Base-by-base conservation (phyloP, 352 stramenopile species). In the Pythium plurisporium region DNA sequence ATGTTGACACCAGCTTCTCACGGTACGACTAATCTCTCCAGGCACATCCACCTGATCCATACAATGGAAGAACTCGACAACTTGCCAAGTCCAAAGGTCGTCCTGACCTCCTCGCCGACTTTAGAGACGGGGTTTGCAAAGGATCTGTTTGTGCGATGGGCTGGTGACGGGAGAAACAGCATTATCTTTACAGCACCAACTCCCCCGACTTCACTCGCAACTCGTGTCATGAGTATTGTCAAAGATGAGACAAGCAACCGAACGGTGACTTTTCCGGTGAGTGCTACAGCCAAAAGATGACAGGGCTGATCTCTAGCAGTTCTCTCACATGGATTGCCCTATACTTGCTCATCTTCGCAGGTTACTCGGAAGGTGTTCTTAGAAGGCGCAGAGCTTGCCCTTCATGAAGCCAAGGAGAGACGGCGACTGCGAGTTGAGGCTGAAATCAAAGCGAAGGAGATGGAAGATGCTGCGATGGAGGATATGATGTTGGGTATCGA, bases 401-500 rank as follows among this genome's bases (percentile, higher is more conserved):
- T 93, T 2, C 68, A 91, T 51, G 86, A 95, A 63, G 86, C 87
- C 25, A 95, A 95, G 61, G 86, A 95, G 51, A 73, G 86, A 8
- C 87, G 89, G 48, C 71, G 84, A 14, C 71, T 94, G 49, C 85
- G 84, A 4, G 76, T 89, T 7, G 86, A 95, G 50, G 86, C 84
- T 9, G 86, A 95, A 61, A 82, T 86, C 68, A 94, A 93, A 47
- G 86, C 86, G 7, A 93, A 94, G 58, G 84, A 95, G 49, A 81
- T 94, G 40, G 86, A 94, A 47, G 86, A 94, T 50, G 86, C 86
- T 46, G 86, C 84, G 31, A 94, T 95, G 84, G 84, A 95, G 60
- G 86, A 95, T 59, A 94, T 95, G 82, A 94, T 95, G 84, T 89
- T 94, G 79, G 82, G 80, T 25, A 93, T 95, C 33, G 86, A 90